Base-by-base conservation (phyloP, 495 filamentous ascomycete species). In the Daldinia childiae region DNA sequence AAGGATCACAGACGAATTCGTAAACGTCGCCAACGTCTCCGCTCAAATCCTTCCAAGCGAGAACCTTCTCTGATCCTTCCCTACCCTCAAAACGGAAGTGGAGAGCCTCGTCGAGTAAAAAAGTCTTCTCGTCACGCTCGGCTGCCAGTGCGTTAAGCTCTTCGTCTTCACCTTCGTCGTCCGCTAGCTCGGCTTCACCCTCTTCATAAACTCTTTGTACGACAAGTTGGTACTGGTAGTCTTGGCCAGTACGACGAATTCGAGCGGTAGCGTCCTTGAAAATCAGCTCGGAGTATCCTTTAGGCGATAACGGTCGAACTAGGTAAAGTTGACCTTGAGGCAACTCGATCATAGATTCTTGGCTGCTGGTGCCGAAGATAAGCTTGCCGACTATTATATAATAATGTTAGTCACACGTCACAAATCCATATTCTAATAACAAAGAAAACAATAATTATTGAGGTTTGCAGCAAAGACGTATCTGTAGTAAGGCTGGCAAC, bases 271-370 rank as follows among this genome's bases (percentile, higher is more conserved):
- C 90, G 90, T 99, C 95, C 76, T 97, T 98, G 88, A 97, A 99
- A 80, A 99, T 97, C 73, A 98, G 92, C 79, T 99, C 96, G 0
- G 93, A 97, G 74, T 97, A 97, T 65, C 95, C 95, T 80, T 99
- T 99, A 32, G 94, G 92, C 1, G 95, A 99, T 30, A 93, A 86
- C 5, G 95, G 95, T 69, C 95, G 92, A 74, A 99, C 96, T 61
- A 99, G 91, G 78, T 97, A 99, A 32, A 99, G 92, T 81, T 98
- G 93, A 72, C 95, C 95, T 79, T 97, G 92, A 6, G 95, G 88
- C 32, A 99, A 90, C 74, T 98, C 93, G 79, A 97, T 93, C 77
- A 99, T 91, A 21, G 92, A 90, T 78, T 98, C 95, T 72, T 87
- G 84, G 83, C 97, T 97, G 67, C 91, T 94, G 65, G 88, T 90